Base-by-base conservation (phyloP, 768 basidiomycete species). In the Pisolithus orientalis region DNA sequence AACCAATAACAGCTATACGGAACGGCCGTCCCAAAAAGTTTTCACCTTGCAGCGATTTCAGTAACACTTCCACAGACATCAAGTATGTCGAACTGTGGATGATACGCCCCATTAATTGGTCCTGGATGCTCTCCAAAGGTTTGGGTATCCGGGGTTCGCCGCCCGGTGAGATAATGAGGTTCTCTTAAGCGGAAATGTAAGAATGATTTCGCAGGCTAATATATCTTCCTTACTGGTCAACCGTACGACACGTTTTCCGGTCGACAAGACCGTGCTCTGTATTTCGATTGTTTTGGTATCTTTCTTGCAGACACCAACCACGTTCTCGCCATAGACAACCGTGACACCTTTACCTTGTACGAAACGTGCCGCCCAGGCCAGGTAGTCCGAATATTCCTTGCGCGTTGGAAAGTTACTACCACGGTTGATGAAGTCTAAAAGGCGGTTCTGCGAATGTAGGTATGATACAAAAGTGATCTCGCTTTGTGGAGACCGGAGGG, bases 371-470 rank as follows among this genome's bases (percentile, higher is more conserved):
- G 76, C 77, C 78, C 78, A 80, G 8, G 72, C 59, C 16, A 81
- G 70, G 62, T 81, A 81, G 61, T 80, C 79, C 5, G 78, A 68
- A 52, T 74, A 80, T 54, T 81, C 80, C 51, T 73, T 74, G 27
- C 80, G 74, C 17, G 76, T 75, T 9, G 80, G 80, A 29, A 75
- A 71, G 39, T 71, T 76, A 13, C 74, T 75, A 2, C 75, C 75
- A 29, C 75, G 73, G 59, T 81, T 80, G 58, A 80, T 79, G 68
- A 80, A 82, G 34, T 72, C 64, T 27, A 75, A 55, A 37, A 81
- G 70, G 44, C 79, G 74, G 45, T 69, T 70, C 52, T 79, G 71
- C 47, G 71, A 72, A 52, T 79, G 75, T 49, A 81, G 67, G 61
- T 80, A 81, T 16, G 75, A 66, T 44, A 80, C 57, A 68, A 80